Evolutionary conservation across 495 filamentous ascomycete species (phyloP).

Genomic region (Neurospora tetrasperma): DNA sequence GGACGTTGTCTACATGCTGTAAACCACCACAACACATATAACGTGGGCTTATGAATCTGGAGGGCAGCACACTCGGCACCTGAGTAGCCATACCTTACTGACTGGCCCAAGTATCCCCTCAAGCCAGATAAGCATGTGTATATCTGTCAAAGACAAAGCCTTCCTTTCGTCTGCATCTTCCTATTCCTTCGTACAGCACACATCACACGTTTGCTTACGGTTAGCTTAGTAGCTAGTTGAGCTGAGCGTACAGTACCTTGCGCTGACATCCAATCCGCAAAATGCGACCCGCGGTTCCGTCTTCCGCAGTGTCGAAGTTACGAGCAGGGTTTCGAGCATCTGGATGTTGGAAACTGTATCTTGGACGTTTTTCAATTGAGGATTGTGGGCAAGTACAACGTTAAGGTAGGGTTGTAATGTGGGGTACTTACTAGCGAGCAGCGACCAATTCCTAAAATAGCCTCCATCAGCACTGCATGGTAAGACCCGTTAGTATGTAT

Average conservation of each 20-base stretch:
- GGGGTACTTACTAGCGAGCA: not conserved
- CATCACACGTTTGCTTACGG: not conserved
- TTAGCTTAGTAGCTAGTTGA: not conserved
- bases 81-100: not conserved
- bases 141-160: not conserved
- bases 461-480: not conserved
- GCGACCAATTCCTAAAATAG: not conserved
- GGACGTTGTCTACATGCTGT: not conserved
- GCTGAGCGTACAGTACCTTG: not conserved
- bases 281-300: not conserved
- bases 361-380: no score
- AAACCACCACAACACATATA: not conserved
- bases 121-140: not conserved
- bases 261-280: not conserved
- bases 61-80: not conserved
- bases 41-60: not conserved
- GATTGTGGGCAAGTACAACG: no score
- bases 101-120: not conserved
- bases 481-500: not conserved
- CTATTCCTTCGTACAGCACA: not conserved
- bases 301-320: not conserved
- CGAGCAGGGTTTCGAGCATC: not conserved
- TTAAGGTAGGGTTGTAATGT: not conserved
- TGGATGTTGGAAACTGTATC: not conserved
- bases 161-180: not conserved